phyloP scores from a whole-genome alignment of 1,284 basidiomycete genomes.

The Malassezia nana region DNA sequence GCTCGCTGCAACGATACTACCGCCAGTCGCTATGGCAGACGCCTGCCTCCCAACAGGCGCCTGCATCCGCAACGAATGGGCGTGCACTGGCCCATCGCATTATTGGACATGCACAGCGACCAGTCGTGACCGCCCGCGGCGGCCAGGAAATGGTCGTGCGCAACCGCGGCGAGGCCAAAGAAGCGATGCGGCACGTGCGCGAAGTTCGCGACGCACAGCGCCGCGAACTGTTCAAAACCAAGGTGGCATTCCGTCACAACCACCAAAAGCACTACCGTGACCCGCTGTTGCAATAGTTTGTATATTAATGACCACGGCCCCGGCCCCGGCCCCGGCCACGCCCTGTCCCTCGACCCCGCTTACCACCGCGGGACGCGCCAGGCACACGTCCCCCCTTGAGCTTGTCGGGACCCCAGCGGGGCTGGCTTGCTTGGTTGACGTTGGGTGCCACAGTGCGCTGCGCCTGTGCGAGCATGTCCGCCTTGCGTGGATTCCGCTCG shows the following conservation, averaged over 20 bases:
- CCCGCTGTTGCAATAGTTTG: conserved; percentile 36
- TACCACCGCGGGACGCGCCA: background rate
- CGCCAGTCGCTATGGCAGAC: conserved; percentile 54
- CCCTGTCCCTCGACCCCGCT: conserved; percentile 14
- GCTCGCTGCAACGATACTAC: conserved; percentile 76
- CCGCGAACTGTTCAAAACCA: conserved; percentile 74
- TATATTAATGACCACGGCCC: conserved; percentile 2
- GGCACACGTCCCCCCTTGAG: conserved; percentile 4
- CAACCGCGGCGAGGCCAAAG: conserved; percentile 83
- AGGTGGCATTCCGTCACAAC: conserved; percentile 49
- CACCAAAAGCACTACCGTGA: conserved; percentile 48
- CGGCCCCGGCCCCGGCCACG: conserved; percentile 1
- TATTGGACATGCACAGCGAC: conserved; percentile 24
- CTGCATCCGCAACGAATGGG: conserved; percentile 12
- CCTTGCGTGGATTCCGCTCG: conserved; percentile 1
- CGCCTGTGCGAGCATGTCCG: background rate
- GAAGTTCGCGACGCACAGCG: conserved; percentile 73
- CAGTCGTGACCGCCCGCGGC: conserved; percentile 25
- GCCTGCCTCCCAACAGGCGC: conserved; percentile 18
- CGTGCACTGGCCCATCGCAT: conserved; percentile 31
- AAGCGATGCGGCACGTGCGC: conserved; percentile 76
- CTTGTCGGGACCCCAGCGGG: conserved; percentile 6
- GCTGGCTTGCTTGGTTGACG: background rate
- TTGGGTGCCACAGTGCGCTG: conserved; percentile 6
- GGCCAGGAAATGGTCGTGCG: conserved; percentile 50